Conservation (phyloP, 2,329 filamentous ascomycete genomes). For the Alternaria tenuissima region DNA sequence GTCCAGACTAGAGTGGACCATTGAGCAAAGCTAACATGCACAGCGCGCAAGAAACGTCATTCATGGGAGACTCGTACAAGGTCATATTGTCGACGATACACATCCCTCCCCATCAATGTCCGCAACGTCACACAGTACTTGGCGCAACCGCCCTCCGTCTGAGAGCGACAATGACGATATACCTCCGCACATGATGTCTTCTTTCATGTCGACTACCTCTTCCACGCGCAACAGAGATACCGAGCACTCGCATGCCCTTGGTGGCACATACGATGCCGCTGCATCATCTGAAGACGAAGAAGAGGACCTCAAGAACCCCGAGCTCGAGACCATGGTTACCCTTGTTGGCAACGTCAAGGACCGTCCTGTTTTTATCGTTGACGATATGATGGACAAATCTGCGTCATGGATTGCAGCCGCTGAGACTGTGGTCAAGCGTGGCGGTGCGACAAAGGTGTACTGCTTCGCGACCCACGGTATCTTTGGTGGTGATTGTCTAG, state of each 20-base stretch:
- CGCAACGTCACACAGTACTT: slow-evolving; percentile 66
- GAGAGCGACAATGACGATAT: slow-evolving; percentile 58
- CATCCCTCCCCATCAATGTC: slow-evolving; percentile 80
- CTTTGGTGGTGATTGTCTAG: slow-evolving; percentile 87
- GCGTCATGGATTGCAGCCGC: slow-evolving; percentile 97
- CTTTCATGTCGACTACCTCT: slow-evolving; percentile 80
- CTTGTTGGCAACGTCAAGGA: slow-evolving; percentile 94
- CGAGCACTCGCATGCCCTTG: slow-evolving; percentile 73
- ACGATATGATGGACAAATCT: slow-evolving; percentile 99
- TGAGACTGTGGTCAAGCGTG: slow-evolving; percentile 93
- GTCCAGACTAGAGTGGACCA: slow-evolving; percentile 1
- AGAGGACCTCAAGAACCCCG: slow-evolving; percentile 80
- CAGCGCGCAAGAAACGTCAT: slow-evolving; percentile 84
- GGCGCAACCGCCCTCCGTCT: slow-evolving; percentile 53
- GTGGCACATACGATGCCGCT: slow-evolving; percentile 84
- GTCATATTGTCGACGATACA: slow-evolving; percentile 94
- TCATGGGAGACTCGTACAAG: slow-evolving; percentile 87
- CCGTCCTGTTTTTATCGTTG: slow-evolving; percentile 90
- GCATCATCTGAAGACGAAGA: slow-evolving; percentile 91
- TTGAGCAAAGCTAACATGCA: slow-evolving; percentile 20
- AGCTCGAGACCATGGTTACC: slow-evolving; percentile 93
- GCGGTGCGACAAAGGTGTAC: slow-evolving; percentile 90
- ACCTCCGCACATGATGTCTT: slow-evolving; percentile 88
- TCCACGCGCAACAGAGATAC: slow-evolving; percentile 52
- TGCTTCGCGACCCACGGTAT: slow-evolving; percentile 97